A percentile compares a stretch with the other conserved stretches of the same genome.
Conservation (phyloP, 208 protist genomes). For the Acanthamoeba castellanii region DNA sequence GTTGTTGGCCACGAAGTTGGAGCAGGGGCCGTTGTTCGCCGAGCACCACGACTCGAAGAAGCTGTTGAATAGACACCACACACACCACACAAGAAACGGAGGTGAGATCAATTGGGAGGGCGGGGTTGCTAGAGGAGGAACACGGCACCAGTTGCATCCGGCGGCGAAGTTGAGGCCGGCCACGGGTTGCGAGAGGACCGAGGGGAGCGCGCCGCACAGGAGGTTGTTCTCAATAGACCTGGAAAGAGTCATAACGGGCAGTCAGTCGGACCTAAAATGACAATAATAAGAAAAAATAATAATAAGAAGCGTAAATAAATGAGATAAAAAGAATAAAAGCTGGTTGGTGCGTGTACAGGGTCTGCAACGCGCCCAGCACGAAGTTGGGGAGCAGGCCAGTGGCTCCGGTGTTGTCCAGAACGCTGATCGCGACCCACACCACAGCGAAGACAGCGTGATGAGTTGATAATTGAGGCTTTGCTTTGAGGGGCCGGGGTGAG, state of each 20-base stretch:
- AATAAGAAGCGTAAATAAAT: too few species aligned
- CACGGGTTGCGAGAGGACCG: neutral
- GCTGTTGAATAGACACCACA: neutral
- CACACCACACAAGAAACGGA: neutral
- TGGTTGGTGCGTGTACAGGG: neutral
- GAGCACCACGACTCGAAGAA: slow-evolving; percentile 40
- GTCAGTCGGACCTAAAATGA: too few species aligned
- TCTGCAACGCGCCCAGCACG: neutral
- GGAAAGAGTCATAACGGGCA: neutral
- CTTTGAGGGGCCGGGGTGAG: too few species aligned
- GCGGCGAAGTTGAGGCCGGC: neutral
- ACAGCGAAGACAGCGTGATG: neutral
- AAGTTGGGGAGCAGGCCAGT: neutral
- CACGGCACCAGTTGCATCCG: neutral
- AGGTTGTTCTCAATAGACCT: neutral
- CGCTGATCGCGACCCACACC: neutral
- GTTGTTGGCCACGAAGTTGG: neutral
- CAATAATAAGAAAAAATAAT: neutral
- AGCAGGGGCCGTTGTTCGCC: neutral
- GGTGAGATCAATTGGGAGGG: neutral
- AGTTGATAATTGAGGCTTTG: neutral
- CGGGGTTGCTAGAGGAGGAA: neutral
- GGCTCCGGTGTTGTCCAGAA: neutral
- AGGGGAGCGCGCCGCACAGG: neutral
- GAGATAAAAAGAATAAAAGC: too few species aligned